These are phyloP conservation scores for Ilyonectria mors-panacis DNA, from an alignment of 2,329 filamentous ascomycete species.

Conservation along the genomic window DNA sequence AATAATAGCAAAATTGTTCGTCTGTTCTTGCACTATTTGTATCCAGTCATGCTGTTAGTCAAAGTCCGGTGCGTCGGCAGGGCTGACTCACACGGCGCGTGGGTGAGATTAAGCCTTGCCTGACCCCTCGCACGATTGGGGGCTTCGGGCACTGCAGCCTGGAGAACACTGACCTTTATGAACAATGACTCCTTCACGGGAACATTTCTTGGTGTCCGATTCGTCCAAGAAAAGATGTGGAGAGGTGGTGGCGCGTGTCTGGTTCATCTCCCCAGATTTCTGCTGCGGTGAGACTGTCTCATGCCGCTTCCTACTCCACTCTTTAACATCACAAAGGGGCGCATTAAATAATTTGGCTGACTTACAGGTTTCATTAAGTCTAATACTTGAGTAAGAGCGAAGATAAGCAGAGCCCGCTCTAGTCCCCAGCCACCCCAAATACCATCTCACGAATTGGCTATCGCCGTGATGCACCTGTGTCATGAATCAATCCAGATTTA, in stretches of 20 bases:
- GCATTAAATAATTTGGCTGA: too few relatives aligned
- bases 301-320: too few relatives aligned
- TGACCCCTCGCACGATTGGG: conserved; percentile 8
- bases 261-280: not conserved
- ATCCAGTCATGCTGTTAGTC: not conserved
- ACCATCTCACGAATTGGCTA: too few relatives aligned
- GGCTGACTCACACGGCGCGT: conserved; percentile 29
- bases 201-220: not conserved
- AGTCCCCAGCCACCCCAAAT: too few relatives aligned
- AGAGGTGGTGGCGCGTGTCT: not conserved
- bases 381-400: conserved; percentile 4
- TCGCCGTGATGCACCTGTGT: too few relatives aligned
- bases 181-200: conserved; percentile 12
- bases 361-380: not conserved
- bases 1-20: too few relatives aligned
- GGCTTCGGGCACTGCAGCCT: conserved; percentile 24
- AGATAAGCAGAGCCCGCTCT: too few relatives aligned
- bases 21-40: conserved; percentile 2
- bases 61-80: not conserved
- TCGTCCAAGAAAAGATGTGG: not conserved
- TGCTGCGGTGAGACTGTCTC: not conserved
- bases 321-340: too few relatives aligned
- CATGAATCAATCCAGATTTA: too few relatives aligned
- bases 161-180: not conserved
- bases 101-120: conserved; percentile 10